Evolutionary conservation across 2,329 filamentous ascomycete species (phyloP).

Genomic region (Botrytis galanthina): DNA sequence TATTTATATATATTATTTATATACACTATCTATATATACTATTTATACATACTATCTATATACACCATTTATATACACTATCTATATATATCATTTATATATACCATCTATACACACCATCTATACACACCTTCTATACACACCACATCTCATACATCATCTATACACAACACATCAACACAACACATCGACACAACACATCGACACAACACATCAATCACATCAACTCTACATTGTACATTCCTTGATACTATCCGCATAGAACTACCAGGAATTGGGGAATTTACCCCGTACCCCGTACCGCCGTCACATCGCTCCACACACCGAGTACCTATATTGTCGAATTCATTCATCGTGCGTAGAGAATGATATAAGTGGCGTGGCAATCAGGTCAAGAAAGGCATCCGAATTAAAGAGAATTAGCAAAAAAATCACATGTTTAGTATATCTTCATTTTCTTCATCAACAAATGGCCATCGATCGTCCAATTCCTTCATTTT

Average conservation of each 20-base stretch:
- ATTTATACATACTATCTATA: too few species aligned
- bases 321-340: background rate
- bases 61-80: too few species aligned
- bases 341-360: background rate
- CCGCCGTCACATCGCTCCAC: background rate
- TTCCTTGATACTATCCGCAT: background rate
- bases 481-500: slow-evolving; percentile 76
- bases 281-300: background rate
- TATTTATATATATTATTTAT: too few species aligned
- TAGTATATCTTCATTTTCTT: background rate
- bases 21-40: too few species aligned
- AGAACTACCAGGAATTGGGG: background rate
- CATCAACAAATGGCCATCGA: slow-evolving; percentile 32
- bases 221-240: too few species aligned
- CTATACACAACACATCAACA: too few species aligned
- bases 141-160: too few species aligned
- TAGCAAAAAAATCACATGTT: background rate
- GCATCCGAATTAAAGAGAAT: background rate
- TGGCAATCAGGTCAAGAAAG: background rate
- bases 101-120: too few species aligned
- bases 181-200: background rate
- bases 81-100: too few species aligned
- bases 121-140: too few species aligned
- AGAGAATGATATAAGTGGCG: background rate
- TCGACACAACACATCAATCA: background rate